Conservation (phyloP, 345 rosid genomes). For the Eucalyptus curtisii region DNA sequence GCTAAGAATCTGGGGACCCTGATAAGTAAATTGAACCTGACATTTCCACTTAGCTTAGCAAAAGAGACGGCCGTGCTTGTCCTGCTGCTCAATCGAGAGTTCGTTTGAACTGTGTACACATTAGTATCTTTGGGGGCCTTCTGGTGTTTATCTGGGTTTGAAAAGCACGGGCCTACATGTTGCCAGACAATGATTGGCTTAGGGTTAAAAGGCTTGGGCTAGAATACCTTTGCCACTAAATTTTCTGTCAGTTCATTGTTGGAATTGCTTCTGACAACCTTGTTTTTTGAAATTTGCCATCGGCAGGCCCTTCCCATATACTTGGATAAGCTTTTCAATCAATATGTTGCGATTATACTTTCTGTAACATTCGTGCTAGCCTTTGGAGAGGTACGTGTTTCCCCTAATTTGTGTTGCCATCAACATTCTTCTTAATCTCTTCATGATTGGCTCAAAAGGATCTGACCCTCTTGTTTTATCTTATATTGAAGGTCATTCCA, state of each 20-base stretch:
- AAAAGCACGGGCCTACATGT: background rate
- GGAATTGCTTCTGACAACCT: background rate
- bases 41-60: background rate
- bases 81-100: background rate
- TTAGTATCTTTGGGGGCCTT: background rate
- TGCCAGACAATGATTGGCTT: background rate
- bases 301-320: conserved; percentile 91
- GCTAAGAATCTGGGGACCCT: background rate
- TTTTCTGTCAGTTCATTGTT: background rate
- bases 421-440: background rate
- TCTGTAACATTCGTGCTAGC: conserved; percentile 86
- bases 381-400: conserved; percentile 72
- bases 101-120: background rate
- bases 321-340: conserved; percentile 85
- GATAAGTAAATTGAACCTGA: background rate
- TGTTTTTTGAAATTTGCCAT: background rate
- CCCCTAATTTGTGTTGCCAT: background rate
- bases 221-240: background rate
- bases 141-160: background rate
- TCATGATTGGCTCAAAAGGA: background rate
- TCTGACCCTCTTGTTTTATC: background rate
- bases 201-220: background rate
- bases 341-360: conserved; percentile 77
- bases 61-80: no score
- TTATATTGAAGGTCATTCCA: conserved; percentile 66